Percentiles rank a stretch among this genome's conserved stretches.
Evolutionary conservation across 1,284 basidiomycete genomes (phyloP).

Genomic region (Cryptococcus depauperatus): DNA sequence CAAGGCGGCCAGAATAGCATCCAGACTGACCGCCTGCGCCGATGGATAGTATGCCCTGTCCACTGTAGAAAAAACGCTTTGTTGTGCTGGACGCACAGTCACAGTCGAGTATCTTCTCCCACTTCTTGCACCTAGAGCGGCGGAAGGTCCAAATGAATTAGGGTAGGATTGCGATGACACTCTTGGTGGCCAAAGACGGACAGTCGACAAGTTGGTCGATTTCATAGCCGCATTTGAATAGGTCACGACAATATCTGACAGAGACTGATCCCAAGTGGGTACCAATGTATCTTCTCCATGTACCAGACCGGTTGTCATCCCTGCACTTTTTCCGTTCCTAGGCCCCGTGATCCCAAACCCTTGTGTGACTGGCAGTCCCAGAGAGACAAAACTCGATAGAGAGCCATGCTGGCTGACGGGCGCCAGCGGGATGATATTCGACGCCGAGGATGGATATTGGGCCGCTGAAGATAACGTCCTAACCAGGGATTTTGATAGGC

Average conservation of each 20-base stretch:
- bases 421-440: slow-evolving; percentile 5
- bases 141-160: neutral
- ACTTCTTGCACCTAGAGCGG: neutral
- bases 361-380: neutral
- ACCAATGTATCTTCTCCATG: neutral
- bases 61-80: neutral
- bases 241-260: slow-evolving; percentile 10
- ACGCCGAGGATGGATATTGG: slow-evolving; percentile 5
- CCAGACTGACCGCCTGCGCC: slow-evolving; percentile 10
- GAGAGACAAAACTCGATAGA: too few species aligned
- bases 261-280: slow-evolving; percentile 13
- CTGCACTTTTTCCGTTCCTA: neutral
- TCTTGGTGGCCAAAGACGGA: neutral
- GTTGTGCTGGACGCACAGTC: neutral
- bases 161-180: neutral
- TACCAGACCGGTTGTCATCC: too few species aligned
- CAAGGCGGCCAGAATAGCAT: slow-evolving; percentile 7
- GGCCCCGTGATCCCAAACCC: neutral
- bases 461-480: slow-evolving; percentile 26
- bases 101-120: neutral
- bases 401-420: too few species aligned
- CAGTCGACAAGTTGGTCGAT: too few species aligned
- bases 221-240: too few species aligned
- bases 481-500: slow-evolving; percentile 27
- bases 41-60: slow-evolving; percentile 1